phyloP scores from a whole-genome alignment of 2,329 filamentous ascomycete genomes.

The Calycina herbarum region DNA sequence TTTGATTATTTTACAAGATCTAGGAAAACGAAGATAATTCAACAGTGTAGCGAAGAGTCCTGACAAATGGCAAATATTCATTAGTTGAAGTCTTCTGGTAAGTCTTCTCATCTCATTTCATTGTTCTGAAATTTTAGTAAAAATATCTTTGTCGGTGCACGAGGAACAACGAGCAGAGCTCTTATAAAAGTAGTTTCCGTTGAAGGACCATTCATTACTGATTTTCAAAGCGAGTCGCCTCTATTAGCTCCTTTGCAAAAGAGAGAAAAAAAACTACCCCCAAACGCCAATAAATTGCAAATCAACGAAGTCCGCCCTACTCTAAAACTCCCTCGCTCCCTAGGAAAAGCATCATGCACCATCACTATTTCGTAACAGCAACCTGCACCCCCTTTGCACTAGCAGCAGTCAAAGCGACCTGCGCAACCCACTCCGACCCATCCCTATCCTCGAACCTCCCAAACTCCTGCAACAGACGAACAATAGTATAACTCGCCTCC shows the following conservation, averaged over 20 bases:
- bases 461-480: constrained; percentile 38
- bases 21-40: too few species aligned
- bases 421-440: constrained; percentile 9
- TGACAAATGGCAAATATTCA: too few species aligned
- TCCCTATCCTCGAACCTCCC: constrained; percentile 34
- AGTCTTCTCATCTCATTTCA: too few species aligned
- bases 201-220: too few species aligned
- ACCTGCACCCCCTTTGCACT: constrained; percentile 11
- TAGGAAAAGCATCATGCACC: background rate
- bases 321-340: background rate
- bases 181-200: too few species aligned
- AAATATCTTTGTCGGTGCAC: too few species aligned
- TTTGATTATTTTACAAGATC: too few species aligned
- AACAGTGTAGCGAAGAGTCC: too few species aligned
- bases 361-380: background rate
- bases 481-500: constrained; percentile 39
- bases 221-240: background rate
- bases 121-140: too few species aligned
- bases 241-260: background rate
- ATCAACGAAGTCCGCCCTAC: background rate
- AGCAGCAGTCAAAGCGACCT: constrained; percentile 11
- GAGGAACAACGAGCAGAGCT: too few species aligned
- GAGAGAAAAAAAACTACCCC: background rate
- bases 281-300: background rate
- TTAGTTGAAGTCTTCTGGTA: too few species aligned